phyloP scores from a whole-genome alignment of 1,139 yeast genomes.

The Nadsonia starkeyi-henricii region DNA sequence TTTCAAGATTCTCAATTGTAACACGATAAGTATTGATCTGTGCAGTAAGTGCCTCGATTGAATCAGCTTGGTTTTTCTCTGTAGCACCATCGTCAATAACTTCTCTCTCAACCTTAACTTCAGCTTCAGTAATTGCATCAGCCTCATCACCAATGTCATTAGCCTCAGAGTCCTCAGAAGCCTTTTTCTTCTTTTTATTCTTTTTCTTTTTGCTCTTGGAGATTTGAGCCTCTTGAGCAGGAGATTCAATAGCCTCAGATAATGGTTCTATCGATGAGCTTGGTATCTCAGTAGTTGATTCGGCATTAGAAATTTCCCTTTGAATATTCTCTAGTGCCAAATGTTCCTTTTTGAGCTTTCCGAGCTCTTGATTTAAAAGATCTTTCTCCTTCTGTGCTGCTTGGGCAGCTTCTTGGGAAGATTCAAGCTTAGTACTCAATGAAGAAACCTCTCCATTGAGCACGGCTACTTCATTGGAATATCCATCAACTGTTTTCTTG shows the following conservation, averaged over 20 bases:
- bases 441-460: not conserved
- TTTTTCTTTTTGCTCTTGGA: slow-evolving; percentile 1
- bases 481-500: slow-evolving; percentile 5
- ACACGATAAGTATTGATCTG: not conserved
- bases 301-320: slow-evolving; percentile 1
- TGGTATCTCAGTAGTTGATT: not conserved
- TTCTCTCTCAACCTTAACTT: too few relatives aligned
- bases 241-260: not conserved
- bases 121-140: not conserved
- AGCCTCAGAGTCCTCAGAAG: slow-evolving; percentile 1
- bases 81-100: too few relatives aligned
- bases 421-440: slow-evolving; percentile 4
- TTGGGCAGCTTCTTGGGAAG: not conserved
- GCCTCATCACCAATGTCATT: not conserved
- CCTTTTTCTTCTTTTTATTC: slow-evolving; percentile 4
- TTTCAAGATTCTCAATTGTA: not conserved
- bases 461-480: not conserved
- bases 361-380: not conserved
- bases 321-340: not conserved
- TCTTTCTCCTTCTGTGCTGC: not conserved
- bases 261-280: too few relatives aligned
- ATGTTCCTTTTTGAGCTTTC: not conserved
- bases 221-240: not conserved
- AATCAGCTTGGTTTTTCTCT: not conserved
- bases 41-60: not conserved